Base-by-base conservation (phyloP, 352 stramenopile genomes). In the Phytophthora meadii region DNA sequence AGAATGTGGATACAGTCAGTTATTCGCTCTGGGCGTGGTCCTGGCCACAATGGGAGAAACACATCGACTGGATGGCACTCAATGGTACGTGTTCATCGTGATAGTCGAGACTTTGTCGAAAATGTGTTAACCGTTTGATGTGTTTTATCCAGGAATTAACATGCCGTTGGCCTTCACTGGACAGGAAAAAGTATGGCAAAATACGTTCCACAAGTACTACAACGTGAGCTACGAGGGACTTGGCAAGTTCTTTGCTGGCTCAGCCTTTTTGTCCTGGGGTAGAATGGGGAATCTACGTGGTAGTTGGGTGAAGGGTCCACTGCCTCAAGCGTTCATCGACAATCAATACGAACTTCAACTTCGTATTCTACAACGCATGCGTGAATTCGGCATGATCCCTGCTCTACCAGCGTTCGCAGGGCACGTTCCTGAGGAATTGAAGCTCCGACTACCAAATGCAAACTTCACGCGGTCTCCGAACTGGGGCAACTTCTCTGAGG, bases 61-160 rank as follows among this genome's bases (percentile, higher is more conserved):
- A 97, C 74, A 90, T 98, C 58, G 92, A 98, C 77, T 97, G 90
- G 90, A 95, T 97, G 82, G 89, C 89, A 2, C 63, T 97, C 7
- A 96, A 93, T 49, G 62, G 62, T 34, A 34, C 8, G 30, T 11
- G 30, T 34, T 34, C 8, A 11, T 34, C 30, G 6, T 34, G 30
- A 6, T 8, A 34, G 30, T 34, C 30, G 3, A 34, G 30, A 34
- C 30, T 34, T 34, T 34, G 7, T 34, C 7, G 30, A 36, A 36
- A 14, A 14, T 14, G 8, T 14, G 4, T 14, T 14, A 36, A 36
- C 30, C 8, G 4, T 9, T 14, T 54, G 28, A 40, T 49, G 19
- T 55, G 6, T 56, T 22, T 41, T 87, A 54, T 19, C 22, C 45
- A 70, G 91, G 83, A 75, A 90, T 98, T 72, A 97, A 97, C 73